A percentile compares a stretch with the other conserved stretches of the same genome.
Evolutionary conservation across 2,329 filamentous ascomycete species (phyloP).

Genomic region (Colletotrichum ledebouriae): DNA sequence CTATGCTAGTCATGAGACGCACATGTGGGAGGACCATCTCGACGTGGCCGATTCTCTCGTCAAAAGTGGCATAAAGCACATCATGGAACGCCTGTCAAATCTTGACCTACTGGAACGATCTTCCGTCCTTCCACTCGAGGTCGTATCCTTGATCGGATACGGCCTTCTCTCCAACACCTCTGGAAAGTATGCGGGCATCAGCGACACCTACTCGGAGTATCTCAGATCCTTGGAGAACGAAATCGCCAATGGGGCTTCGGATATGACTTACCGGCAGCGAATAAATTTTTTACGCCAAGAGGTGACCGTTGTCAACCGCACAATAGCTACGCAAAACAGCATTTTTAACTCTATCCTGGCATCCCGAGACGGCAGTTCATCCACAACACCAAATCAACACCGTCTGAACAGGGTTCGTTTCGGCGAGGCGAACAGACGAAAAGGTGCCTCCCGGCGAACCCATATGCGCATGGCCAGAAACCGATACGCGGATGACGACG

Average conservation of each 20-base stretch:
- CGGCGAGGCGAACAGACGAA: conserved; percentile 24
- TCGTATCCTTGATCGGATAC: conserved; percentile 56
- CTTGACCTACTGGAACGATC: conserved; percentile 52
- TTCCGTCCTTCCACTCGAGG: conserved; percentile 57
- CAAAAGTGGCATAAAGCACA: conserved; percentile 52
- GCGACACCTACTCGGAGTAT: conserved; percentile 58
- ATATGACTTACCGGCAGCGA: conserved; percentile 57
- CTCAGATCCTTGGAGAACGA: conserved; percentile 57
- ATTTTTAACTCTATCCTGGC: conserved; percentile 48
- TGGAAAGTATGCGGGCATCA: conserved; percentile 54
- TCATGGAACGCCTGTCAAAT: conserved; percentile 52
- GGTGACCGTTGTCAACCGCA: conserved; percentile 54
- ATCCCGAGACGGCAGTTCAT: conserved; percentile 11
- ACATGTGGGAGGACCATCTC: conserved; percentile 50
- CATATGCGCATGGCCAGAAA: conserved; percentile 25
- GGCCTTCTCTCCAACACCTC: conserved; percentile 56
- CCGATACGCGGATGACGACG: conserved; percentile 24
- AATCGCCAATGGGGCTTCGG: conserved; percentile 55
- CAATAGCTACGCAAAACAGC: conserved; percentile 50
- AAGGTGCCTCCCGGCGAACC: conserved; percentile 24
- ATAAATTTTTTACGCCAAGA: conserved; percentile 59
- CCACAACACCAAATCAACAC: conserved; percentile 37
- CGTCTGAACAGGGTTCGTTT: conserved; percentile 42
- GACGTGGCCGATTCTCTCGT: conserved; percentile 49
- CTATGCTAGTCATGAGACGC: conserved; percentile 44